Evolutionary conservation across 495 filamentous ascomycete species (phyloP).

Genomic region (Ramalina intermedia): DNA sequence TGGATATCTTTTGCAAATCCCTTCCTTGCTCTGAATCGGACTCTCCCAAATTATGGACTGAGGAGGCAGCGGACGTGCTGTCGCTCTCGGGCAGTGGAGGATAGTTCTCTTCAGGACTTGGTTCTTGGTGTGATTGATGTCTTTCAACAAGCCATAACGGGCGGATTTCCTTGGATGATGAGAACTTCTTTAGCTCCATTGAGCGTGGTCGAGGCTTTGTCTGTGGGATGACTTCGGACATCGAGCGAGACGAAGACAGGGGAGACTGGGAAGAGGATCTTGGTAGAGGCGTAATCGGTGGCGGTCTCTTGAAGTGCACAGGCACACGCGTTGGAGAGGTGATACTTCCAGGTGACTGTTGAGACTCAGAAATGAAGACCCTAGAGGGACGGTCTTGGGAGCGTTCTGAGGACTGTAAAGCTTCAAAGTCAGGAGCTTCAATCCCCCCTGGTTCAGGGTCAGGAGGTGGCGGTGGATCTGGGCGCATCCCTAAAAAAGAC

Average conservation of each 20-base stretch:
- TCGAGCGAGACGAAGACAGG: constrained; percentile 12
- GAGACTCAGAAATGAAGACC: background rate
- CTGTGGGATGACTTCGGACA: constrained; percentile 22
- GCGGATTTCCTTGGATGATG: constrained; percentile 28
- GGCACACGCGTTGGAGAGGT: constrained; percentile 37
- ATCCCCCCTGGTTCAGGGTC: constrained; percentile 1
- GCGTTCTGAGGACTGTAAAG: background rate
- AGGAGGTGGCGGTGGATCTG: constrained; percentile 28
- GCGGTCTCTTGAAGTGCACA: constrained; percentile 31
- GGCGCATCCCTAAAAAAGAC: constrained; percentile 38
- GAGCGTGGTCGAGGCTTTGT: constrained; percentile 27
- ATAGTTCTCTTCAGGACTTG: constrained; percentile 23
- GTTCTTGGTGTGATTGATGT: constrained; percentile 28
- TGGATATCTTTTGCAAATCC: background rate
- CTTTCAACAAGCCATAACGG: constrained; percentile 37
- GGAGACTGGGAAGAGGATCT: constrained; percentile 24
- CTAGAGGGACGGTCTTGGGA: background rate
- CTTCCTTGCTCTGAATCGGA: background rate
- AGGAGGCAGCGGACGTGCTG: constrained; percentile 29
- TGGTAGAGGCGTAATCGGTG: constrained; percentile 22
- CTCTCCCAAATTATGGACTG: constrained; percentile 24
- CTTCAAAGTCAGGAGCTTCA: constrained; percentile 1
- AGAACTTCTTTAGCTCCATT: constrained; percentile 27
- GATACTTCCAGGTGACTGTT: constrained; percentile 1
- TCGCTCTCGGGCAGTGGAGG: constrained; percentile 38